Percentiles rank a stretch among this genome's conserved stretches.
phyloP scores from a whole-genome alignment of 768 basidiomycete genomes.

The Tulasnella sp. region DNA sequence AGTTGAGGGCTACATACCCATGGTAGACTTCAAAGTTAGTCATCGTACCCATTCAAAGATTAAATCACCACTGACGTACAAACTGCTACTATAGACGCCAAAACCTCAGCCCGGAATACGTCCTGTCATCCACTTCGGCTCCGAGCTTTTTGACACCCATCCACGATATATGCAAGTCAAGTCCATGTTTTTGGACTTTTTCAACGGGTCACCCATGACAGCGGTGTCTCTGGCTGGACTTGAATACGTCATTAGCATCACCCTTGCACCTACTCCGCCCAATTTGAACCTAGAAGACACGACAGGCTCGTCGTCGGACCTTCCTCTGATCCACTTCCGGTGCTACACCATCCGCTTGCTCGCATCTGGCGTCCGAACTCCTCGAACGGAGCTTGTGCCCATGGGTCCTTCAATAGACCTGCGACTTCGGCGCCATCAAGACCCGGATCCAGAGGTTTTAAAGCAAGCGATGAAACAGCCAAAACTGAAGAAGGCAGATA shows the following conservation, averaged over 20 bases:
- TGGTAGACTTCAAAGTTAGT: conserved; percentile 75
- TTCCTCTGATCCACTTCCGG: conserved; percentile 83
- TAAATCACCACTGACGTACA: background rate
- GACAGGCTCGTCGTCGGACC: conserved; percentile 32
- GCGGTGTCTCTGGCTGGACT: conserved; percentile 73
- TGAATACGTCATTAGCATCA: conserved; percentile 79
- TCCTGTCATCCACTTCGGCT: conserved; percentile 92
- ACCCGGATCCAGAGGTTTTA: conserved; percentile 65
- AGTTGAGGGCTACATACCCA: conserved; percentile 65
- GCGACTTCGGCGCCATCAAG: conserved; percentile 56
- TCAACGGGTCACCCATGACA: conserved; percentile 75
- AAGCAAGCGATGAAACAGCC: conserved; percentile 73
- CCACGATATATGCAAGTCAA: conserved; percentile 87
- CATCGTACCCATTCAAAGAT: background rate
- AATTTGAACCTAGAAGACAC: conserved; percentile 27
- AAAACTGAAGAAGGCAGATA: conserved; percentile 78
- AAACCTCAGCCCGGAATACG: conserved; percentile 85
- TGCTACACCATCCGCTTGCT: conserved; percentile 68
- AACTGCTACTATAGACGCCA: conserved; percentile 43
- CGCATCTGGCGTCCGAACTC: conserved; percentile 65
- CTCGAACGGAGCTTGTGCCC: conserved; percentile 67
- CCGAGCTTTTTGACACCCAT: conserved; percentile 89
- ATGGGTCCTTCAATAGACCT: conserved; percentile 93
- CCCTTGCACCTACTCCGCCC: conserved; percentile 52
- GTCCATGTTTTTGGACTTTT: conserved; percentile 80